phyloP scores from a whole-genome alignment of 2,329 filamentous ascomycete species.

The Didymella exigua region DNA sequence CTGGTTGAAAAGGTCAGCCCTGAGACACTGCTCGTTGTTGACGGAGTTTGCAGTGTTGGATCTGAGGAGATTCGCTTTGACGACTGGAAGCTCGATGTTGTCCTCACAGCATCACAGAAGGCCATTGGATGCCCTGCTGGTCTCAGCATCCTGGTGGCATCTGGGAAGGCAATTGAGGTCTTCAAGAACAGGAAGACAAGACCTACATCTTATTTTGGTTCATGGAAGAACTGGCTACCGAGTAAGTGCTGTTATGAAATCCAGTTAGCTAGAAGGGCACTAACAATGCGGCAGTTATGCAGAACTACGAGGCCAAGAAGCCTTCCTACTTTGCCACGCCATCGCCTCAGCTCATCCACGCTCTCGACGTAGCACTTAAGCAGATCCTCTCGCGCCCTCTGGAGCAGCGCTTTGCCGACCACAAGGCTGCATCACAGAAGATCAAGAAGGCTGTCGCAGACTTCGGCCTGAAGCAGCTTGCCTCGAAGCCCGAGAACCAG shows the following conservation, averaged over 20 bases:
- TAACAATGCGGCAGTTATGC: slow-evolving; percentile 71
- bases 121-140: slow-evolving; percentile 95
- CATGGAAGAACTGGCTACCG: slow-evolving; percentile 95
- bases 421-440: slow-evolving; percentile 78
- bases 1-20: slow-evolving; percentile 86
- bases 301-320: slow-evolving; percentile 98
- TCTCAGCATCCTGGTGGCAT: slow-evolving; percentile 92
- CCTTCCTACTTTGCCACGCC: slow-evolving; percentile 97
- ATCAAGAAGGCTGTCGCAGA: slow-evolving; percentile 83
- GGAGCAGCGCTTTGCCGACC: slow-evolving; percentile 79
- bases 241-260: slow-evolving; percentile 57
- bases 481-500: slow-evolving; percentile 84
- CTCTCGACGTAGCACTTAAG: slow-evolving; percentile 84
- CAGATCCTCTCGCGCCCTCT: slow-evolving; percentile 85
- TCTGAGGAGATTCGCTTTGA: slow-evolving; percentile 97
- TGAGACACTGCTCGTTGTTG: slow-evolving; percentile 87
- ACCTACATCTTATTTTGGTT: slow-evolving; percentile 89
- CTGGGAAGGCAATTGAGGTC: slow-evolving; percentile 79
- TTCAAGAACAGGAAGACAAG: slow-evolving; percentile 82
- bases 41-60: slow-evolving; percentile 96
- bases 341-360: slow-evolving; percentile 90
- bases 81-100: slow-evolving; percentile 89
- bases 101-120: slow-evolving; percentile 95
- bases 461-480: slow-evolving; percentile 86
- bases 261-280: not conserved